Evolutionary conservation across 192 early-diverging fungal genomes (phyloP), one percentile per base, ranked within the genome.

Genomic region (Lunasporangiospora selenospora): DNA sequence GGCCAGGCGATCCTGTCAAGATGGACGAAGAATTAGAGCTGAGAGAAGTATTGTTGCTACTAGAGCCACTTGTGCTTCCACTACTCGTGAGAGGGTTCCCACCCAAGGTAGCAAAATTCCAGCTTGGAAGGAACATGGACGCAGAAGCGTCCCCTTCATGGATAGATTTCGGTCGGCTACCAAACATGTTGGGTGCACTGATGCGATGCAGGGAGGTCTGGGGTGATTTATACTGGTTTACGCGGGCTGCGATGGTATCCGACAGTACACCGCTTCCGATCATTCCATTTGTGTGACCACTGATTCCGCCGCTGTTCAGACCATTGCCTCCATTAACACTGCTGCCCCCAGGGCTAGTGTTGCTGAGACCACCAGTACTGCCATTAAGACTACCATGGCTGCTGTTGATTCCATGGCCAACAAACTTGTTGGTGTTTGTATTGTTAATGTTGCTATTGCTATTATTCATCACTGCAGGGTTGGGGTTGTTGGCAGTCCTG

Each of bases 91-190:
- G n/a, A n/a, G 76, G 67, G 42, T 57, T 64, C 29, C 51, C 76
- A 9, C 66, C 67, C 18, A 69, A 41, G 19, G 58, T 54, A 2
- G 75, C 58, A 52, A 76, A 76, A 29, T 66, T 66, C 65, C 59
- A 76, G 38, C 48, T 51, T 43, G 75, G 46, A 4, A 65, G 49
- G 39, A 67, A 76, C 59, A 66, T 63, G 45, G 62, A 65, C 1
- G 70, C 53, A 10, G 70, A 52, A 43, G n/a, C n/a, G n/a, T 76
- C 73, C 18, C 56, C 57, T 27, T 76, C 73, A n/a, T 76, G 63
- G 12, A 76, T 57, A 16, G 73, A 76, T 41, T 66, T 76, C 16
- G 73, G 73, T n/a, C 73, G 54, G 29, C 40, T 44, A 18, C 46
- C 27, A 41, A 58, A 58, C 49, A 40, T 38, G n/a, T 55, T 73